phyloP scores from a whole-genome alignment of 1,284 basidiomycete genomes.

The Cryptococcus maquisensis region DNA sequence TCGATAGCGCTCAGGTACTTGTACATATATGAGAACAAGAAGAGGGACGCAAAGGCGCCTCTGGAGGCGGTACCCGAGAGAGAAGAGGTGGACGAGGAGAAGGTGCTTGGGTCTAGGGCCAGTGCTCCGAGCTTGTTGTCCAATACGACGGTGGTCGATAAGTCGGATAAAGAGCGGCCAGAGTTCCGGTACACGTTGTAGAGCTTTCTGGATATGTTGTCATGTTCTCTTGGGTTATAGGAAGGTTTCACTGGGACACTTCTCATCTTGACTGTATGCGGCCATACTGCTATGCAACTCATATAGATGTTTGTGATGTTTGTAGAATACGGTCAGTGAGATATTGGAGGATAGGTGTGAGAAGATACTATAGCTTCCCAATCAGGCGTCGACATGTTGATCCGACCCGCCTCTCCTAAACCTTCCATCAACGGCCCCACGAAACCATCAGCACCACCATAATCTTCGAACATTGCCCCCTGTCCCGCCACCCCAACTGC shows the following conservation, averaged over 20 bases:
- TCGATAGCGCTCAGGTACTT: constrained; percentile 41
- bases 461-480: not conserved
- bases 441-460: not conserved
- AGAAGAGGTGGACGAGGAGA: constrained; percentile 13
- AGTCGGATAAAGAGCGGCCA: constrained; percentile 33
- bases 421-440: not conserved
- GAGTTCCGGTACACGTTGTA: constrained; percentile 32
- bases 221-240: too few species aligned
- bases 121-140: constrained; percentile 1
- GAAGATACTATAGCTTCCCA: constrained; percentile 13
- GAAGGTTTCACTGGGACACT: too few species aligned
- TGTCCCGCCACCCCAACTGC: not conserved
- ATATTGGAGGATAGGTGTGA: constrained; percentile 2
- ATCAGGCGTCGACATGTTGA: constrained; percentile 10
- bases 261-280: too few species aligned
- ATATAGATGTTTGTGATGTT: too few species aligned
- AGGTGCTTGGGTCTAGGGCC: constrained; percentile 6
- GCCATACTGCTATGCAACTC: too few species aligned
- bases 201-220: too few species aligned
- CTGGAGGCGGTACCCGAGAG: not conserved
- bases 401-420: not conserved
- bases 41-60: constrained; percentile 11
- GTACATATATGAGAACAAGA: constrained; percentile 42
- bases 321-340: too few species aligned
- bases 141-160: constrained; percentile 14